These are phyloP conservation scores for Corylus avellana DNA, from an alignment of 306 rosid species.

Conservation along the genomic window DNA sequence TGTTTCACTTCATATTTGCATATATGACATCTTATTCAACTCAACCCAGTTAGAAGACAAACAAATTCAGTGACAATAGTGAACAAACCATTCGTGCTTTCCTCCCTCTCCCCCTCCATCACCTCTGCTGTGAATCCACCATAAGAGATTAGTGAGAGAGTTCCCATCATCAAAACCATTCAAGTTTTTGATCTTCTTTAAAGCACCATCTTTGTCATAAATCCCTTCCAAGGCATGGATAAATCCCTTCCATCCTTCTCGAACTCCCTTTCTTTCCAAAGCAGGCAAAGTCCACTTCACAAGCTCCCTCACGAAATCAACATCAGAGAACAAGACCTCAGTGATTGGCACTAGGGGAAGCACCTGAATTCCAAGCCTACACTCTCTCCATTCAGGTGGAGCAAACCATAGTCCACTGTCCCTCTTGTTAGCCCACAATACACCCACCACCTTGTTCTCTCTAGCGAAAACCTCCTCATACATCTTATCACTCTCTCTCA, in stretches of 20 bases:
- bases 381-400: slow-evolving; percentile 70
- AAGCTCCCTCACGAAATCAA: slow-evolving; percentile 59
- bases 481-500: slow-evolving; percentile 44
- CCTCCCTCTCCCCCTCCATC: slow-evolving; percentile 26
- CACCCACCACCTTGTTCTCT: slow-evolving; percentile 66
- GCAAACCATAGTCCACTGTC: slow-evolving; percentile 93
- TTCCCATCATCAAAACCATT: slow-evolving; percentile 71
- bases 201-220: slow-evolving; percentile 52
- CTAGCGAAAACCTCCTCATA: slow-evolving; percentile 59
- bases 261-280: slow-evolving; percentile 67
- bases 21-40: too few relatives aligned
- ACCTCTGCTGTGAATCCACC: slow-evolving; percentile 84
- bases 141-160: slow-evolving; percentile 71
- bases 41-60: background rate
- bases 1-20: too few relatives aligned
- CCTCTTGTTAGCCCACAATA: slow-evolving; percentile 80
- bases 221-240: slow-evolving; percentile 58
- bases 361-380: slow-evolving; percentile 78
- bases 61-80: slow-evolving; percentile 35
- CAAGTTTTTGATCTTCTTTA: slow-evolving; percentile 52
- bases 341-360: slow-evolving; percentile 72
- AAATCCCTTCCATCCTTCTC: slow-evolving; percentile 95
- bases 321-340: slow-evolving; percentile 62
- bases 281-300: slow-evolving; percentile 77
- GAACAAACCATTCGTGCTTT: slow-evolving; percentile 38